Percentiles rank a stretch among this genome's conserved stretches.
Conservation (phyloP, 495 filamentous ascomycete species). For the Annulohypoxylon moriforme region DNA sequence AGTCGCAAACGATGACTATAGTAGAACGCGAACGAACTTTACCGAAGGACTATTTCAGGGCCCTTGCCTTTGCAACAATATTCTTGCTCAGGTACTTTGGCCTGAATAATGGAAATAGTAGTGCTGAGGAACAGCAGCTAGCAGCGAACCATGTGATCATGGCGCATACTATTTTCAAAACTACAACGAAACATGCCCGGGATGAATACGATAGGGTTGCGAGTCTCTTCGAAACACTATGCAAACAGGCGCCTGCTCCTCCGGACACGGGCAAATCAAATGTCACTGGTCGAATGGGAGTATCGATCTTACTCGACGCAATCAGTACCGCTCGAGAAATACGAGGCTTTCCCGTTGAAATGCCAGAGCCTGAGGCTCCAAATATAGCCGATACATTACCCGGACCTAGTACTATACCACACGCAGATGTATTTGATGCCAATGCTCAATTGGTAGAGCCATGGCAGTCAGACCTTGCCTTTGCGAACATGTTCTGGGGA, state of each 20-base stretch:
- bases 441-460: conserved; percentile 26
- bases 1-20: conserved; percentile 3
- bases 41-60: conserved; percentile 44
- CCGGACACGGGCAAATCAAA: conserved; percentile 9
- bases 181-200: conserved; percentile 13
- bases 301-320: conserved; percentile 38
- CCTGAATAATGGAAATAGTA: conserved; percentile 29
- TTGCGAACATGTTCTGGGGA: conserved; percentile 42
- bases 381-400: conserved; percentile 13
- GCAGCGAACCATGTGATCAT: conserved; percentile 48
- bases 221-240: conserved; percentile 42
- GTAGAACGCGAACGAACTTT: conserved; percentile 29
- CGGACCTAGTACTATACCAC: background rate
- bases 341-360: conserved; percentile 29
- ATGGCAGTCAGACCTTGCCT: conserved; percentile 38
- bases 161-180: conserved; percentile 43
- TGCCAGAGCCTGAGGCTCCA: conserved; percentile 11
- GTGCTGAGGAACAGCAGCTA: conserved; percentile 46
- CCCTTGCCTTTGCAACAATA: conserved; percentile 43
- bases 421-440: conserved; percentile 12
- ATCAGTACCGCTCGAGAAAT: conserved; percentile 30
- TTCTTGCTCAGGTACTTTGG: conserved; percentile 45
- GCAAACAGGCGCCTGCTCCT: conserved; percentile 34
- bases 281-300: conserved; percentile 36
- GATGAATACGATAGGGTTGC: conserved; percentile 42